A percentile compares a stretch with the other conserved stretches of the same genome.
Conservation (phyloP, 1,284 basidiomycete genomes). For the Ceratobasidium sp. region DNA sequence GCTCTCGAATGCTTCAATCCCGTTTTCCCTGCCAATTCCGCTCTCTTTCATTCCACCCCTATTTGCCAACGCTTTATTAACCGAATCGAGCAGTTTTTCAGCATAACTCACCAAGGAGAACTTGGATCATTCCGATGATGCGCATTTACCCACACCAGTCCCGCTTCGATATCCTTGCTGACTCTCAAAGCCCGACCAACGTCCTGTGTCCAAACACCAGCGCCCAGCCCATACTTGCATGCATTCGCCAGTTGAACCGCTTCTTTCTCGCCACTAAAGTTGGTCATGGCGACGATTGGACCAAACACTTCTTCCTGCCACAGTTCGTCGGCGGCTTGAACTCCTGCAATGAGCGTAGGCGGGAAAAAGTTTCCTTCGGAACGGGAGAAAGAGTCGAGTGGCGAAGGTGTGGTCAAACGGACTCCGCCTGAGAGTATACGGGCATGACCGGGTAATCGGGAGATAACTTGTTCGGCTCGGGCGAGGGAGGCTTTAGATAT, state of each 20-base stretch:
- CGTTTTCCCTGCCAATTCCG: conserved; percentile 82
- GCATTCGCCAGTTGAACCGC: conserved; percentile 74
- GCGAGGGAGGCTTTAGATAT: conserved; percentile 69
- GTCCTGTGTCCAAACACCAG: conserved; percentile 79
- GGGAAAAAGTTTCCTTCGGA: conserved; percentile 74
- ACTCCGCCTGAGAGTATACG: conserved; percentile 69
- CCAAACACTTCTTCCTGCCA: conserved; percentile 86
- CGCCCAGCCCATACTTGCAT: conserved; percentile 79
- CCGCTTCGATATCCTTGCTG: conserved; percentile 69
- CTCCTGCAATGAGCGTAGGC: conserved; percentile 72
- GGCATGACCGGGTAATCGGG: conserved; percentile 53
- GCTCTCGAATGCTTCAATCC: conserved; percentile 75
- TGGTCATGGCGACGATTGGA: conserved; percentile 73
- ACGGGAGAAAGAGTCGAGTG: conserved; percentile 72
- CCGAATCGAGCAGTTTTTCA: too few species aligned
- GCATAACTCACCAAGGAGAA: conserved; percentile 75
- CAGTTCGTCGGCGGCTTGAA: conserved; percentile 65
- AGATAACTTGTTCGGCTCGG: conserved; percentile 67
- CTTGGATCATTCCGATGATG: conserved; percentile 88
- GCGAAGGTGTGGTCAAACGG: conserved; percentile 64
- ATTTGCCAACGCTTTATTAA: too few species aligned
- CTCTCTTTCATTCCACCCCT: conserved; percentile 89
- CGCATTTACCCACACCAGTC: conserved; percentile 84
- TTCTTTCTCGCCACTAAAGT: conserved; percentile 71
- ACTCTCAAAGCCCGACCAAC: conserved; percentile 75